A percentile compares a stretch with the other conserved stretches of the same genome.
Conservation (phyloP, 1,139 yeast genomes). For the Pichia sp. region DNA sequence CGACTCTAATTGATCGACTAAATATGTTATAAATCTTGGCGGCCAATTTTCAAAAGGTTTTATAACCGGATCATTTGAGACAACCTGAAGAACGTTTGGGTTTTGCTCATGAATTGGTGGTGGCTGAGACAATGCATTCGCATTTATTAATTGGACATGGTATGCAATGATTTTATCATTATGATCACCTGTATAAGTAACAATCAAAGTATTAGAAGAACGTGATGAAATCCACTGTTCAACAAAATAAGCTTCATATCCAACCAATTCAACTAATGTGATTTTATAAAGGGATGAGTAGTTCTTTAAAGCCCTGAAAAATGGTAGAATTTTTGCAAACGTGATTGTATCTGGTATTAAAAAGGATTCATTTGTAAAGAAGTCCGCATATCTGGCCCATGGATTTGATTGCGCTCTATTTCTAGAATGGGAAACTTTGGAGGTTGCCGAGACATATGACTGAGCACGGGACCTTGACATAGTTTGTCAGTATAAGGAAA, state of each 20-base stretch:
- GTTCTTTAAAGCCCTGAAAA: conserved; percentile 3
- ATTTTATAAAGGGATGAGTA: conserved; percentile 10
- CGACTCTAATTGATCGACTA: conserved; percentile 57
- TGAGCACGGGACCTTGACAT: not conserved
- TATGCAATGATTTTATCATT: conserved; percentile 56
- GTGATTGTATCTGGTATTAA: conserved; percentile 15
- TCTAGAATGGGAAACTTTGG: not conserved
- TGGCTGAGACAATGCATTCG: not conserved
- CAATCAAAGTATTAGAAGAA: conserved; percentile 57
- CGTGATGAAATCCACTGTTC: conserved; percentile 91
- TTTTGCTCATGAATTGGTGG: not conserved
- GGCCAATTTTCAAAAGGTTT: conserved; percentile 51
- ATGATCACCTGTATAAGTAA: conserved; percentile 79
- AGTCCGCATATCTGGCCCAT: conserved; percentile 9
- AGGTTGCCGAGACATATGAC: not conserved
- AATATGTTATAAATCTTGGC: conserved; percentile 46
- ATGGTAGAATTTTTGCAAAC: conserved; percentile 9
- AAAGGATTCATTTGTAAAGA: conserved; percentile 11
- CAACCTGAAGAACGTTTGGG: not conserved
- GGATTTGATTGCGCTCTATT: conserved; percentile 8
- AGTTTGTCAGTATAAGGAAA: not conserved
- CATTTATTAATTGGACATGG: conserved; percentile 33
- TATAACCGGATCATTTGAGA: conserved; percentile 39
- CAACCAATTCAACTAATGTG: conserved; percentile 44
- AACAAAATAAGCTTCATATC: conserved; percentile 83